Percentiles rank a stretch among this genome's conserved stretches.
These are phyloP conservation scores for Phialemoniopsis sp. DNA, from an alignment of 2,329 filamentous ascomycete species.

Conservation along the genomic window DNA sequence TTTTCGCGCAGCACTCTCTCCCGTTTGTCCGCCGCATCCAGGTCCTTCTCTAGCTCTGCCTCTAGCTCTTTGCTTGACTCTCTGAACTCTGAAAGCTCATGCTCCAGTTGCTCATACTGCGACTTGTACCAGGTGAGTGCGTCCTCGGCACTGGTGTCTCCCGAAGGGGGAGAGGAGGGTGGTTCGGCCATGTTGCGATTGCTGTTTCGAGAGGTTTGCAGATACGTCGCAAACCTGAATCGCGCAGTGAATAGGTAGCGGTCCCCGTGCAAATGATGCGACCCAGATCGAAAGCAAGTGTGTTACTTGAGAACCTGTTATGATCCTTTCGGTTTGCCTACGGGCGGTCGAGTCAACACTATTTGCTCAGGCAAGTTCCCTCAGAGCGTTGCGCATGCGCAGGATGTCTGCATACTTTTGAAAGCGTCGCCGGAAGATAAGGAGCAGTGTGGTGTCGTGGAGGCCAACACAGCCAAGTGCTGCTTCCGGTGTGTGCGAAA, in stretches of 20 bases:
- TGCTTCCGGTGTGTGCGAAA: too few relatives aligned
- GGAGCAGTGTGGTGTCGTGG: too few relatives aligned
- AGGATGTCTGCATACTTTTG: too few relatives aligned
- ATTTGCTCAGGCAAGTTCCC: not conserved
- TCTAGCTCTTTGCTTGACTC: slow-evolving; percentile 92
- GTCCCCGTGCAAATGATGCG: not conserved
- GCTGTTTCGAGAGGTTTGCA: not conserved
- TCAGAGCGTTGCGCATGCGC: too few relatives aligned
- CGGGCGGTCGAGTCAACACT: not conserved
- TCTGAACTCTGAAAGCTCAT: slow-evolving; percentile 90
- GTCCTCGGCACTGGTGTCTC: slow-evolving; percentile 58
- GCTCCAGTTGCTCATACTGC: slow-evolving; percentile 89
- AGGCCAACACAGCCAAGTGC: too few relatives aligned
- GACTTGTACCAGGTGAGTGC: slow-evolving; percentile 91
- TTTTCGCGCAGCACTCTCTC: slow-evolving; percentile 84
- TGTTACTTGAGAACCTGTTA: not conserved
- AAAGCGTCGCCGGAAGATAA: too few relatives aligned
- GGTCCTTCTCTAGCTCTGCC: slow-evolving; percentile 90
- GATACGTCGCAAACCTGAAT: slow-evolving; percentile 5
- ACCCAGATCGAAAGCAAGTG: not conserved
- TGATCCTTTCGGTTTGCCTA: not conserved
- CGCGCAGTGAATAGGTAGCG: not conserved
- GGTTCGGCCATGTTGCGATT: slow-evolving; percentile 47
- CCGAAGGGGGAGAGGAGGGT: slow-evolving; percentile 58
- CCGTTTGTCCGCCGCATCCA: slow-evolving; percentile 91